Percentiles rank a stretch among this genome's conserved stretches.
These are phyloP conservation scores for Irpex sp. DNA, from an alignment of 1,284 basidiomycete species.

Conservation along the genomic window DNA sequence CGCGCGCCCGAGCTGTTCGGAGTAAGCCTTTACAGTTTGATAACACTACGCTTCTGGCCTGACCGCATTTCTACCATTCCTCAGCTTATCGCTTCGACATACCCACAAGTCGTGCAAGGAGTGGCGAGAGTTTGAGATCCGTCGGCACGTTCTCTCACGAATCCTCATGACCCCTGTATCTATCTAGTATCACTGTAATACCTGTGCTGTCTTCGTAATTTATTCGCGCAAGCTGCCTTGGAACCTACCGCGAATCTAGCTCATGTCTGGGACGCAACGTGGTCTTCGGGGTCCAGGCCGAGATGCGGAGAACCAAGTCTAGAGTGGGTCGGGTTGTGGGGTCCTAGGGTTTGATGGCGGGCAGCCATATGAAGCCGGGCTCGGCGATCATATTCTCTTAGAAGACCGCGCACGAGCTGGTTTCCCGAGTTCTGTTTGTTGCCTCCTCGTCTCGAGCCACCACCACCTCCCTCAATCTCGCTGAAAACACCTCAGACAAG, in stretches of 20 bases:
- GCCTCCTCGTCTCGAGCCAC: not conserved
- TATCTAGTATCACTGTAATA: not conserved
- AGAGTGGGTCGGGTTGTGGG: not conserved
- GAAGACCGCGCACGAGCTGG: not conserved
- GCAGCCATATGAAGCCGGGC: not conserved
- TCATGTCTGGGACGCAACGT: not conserved
- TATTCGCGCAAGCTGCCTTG: not conserved
- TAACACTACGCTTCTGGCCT: not conserved
- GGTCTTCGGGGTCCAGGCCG: not conserved
- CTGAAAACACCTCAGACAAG: not conserved
- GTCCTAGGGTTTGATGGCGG: not conserved
- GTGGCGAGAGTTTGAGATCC: slow-evolving; percentile 32
- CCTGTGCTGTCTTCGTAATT: not conserved
- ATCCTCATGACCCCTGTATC: not conserved
- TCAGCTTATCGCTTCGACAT: slow-evolving; percentile 55
- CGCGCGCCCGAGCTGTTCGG: slow-evolving; percentile 69
- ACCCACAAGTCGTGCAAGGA: slow-evolving; percentile 53
- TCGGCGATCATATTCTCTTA: not conserved
- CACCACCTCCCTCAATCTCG: not conserved
- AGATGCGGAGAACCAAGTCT: not conserved
- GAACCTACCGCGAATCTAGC: not conserved
- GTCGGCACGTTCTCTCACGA: not conserved
- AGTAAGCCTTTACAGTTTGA: slow-evolving; percentile 31
- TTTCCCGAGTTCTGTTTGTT: not conserved
- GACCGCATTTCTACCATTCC: slow-evolving; percentile 2